Evolutionary conservation across 2,329 filamentous ascomycete species (phyloP), one percentile per base, ranked within the genome.

Genomic region (Trichoderma aggressivum): DNA sequence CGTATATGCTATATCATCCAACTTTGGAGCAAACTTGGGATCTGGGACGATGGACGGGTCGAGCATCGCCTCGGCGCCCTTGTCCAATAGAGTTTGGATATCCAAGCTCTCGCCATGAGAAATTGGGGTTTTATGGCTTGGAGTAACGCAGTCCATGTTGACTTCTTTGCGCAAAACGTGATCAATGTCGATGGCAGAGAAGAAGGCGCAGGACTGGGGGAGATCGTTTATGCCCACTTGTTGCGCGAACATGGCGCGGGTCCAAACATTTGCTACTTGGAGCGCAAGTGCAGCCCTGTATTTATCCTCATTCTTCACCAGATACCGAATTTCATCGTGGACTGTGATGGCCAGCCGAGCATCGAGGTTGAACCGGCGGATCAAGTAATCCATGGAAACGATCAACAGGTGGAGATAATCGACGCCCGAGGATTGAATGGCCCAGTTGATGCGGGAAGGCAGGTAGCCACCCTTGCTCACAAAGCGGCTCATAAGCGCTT

Each of bases 391-490:
- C 97, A 99, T 99, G 16, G 90, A 87, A 3, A 98, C 89, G 74
- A 99, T 94, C 21, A 99, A 87, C 5, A 99, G 89, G 78, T 99
- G 96, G 2, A 99, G 88, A 80, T 99, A 99, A 80, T 99, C 97
- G 5, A 98, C 95, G 6, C 97, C 96, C 0, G 93, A 97, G 1
- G 94, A 98, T 78, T 99, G 96, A 75, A 99, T 98, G 3, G 96
- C 96, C 96, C 96, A 99, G 79, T 99, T 99, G 82, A 99, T 98
- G 39, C 97, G 91, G 21, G 92, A 97, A 1, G 96, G 98, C 83
- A 99, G 91, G 82, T 97, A 99, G 26, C 91, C 93, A 43, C 94
- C 94, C 78, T 93, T 96, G 80, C 88, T 93, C 76, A 99, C 90
- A 78, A 92, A 97, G 18, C 93, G 90, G 67, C 91, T 87, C 91